Percentiles rank a stretch among this genome's conserved stretches.
Evolutionary conservation across 768 basidiomycete genomes (phyloP).

Genomic region (Crepidotus variabilis): DNA sequence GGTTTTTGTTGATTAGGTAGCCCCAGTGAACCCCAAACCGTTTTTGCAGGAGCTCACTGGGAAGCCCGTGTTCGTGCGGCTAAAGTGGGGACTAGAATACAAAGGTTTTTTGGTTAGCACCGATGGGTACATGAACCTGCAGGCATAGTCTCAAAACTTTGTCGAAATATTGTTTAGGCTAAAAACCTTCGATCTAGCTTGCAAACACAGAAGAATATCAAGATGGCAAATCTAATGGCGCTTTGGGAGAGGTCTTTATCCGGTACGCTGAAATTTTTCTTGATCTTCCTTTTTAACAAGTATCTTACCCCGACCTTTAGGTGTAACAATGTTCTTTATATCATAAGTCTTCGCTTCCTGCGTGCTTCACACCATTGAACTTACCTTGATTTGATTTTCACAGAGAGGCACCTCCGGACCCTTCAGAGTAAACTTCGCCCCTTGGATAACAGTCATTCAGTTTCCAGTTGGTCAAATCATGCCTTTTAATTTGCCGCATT

Average conservation of each 20-base stretch:
- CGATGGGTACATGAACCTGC: conserved; percentile 99
- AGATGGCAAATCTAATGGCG: conserved; percentile 91
- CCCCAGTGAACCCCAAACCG: conserved; percentile 97
- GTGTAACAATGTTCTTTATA: conserved; percentile 17
- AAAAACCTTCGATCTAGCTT: conserved; percentile 47
- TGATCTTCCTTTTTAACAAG: background rate
- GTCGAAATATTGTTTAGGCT: background rate
- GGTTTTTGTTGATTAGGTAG: conserved; percentile 45
- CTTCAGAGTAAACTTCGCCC: background rate
- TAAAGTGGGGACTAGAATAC: conserved; percentile 99
- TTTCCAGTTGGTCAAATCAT: too few species aligned
- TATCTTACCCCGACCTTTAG: background rate
- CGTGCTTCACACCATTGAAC: conserved; percentile 1
- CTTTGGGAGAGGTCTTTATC: conserved; percentile 98
- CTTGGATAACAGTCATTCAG: too few species aligned
- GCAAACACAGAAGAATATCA: conserved; percentile 99
- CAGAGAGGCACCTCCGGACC: conserved; percentile 10
- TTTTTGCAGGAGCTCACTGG: conserved; percentile 98
- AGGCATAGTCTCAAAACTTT: conserved; percentile 47
- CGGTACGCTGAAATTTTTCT: conserved; percentile 51
- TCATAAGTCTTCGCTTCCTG: conserved; percentile 11
- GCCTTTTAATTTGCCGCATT: too few species aligned
- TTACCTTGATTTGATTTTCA: conserved; percentile 1
- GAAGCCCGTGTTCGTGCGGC: conserved; percentile 89
- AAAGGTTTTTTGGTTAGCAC: conserved; percentile 99